Conservation (phyloP, 495 filamentous ascomycete species). For the Penicillium cataractarum region DNA sequence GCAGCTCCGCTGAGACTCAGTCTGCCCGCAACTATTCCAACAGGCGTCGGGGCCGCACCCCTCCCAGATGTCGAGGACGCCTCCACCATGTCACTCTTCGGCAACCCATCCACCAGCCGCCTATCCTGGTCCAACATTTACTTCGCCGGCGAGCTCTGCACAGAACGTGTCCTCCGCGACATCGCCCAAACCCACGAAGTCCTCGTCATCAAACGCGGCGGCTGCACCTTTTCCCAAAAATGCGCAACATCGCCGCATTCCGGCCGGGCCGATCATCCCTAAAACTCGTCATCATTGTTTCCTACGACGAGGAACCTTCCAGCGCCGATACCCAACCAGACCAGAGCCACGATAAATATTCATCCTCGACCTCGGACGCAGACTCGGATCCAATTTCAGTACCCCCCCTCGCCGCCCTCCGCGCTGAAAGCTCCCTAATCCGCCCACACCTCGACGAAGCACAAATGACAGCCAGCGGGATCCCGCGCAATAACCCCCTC, state of each 20-base stretch:
- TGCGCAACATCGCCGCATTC: constrained; percentile 79
- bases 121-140: constrained; percentile 73
- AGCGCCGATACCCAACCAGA: not conserved
- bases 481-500: constrained; percentile 72
- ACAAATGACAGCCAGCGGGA: constrained; percentile 72
- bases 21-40: constrained; percentile 71
- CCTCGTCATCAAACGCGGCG: constrained; percentile 81
- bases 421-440: constrained; percentile 50
- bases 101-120: constrained; percentile 42
- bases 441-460: constrained; percentile 77
- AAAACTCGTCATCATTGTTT: constrained; percentile 83
- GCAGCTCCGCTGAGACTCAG: constrained; percentile 43
- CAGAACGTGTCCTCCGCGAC: constrained; percentile 59
- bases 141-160: constrained; percentile 70
- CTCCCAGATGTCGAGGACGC: constrained; percentile 70
- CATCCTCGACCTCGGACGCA: not conserved
- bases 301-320: constrained; percentile 52
- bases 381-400: not conserved
- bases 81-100: constrained; percentile 42
- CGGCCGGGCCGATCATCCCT: constrained; percentile 60
- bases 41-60: constrained; percentile 75
- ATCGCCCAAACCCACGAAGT: constrained; percentile 72
- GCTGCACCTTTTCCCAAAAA: constrained; percentile 84
- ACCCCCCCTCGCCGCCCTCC: constrained; percentile 43
- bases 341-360: not conserved